Conservation (phyloP, 805 yeast genomes). For the Yarrowia phangngaensis region DNA sequence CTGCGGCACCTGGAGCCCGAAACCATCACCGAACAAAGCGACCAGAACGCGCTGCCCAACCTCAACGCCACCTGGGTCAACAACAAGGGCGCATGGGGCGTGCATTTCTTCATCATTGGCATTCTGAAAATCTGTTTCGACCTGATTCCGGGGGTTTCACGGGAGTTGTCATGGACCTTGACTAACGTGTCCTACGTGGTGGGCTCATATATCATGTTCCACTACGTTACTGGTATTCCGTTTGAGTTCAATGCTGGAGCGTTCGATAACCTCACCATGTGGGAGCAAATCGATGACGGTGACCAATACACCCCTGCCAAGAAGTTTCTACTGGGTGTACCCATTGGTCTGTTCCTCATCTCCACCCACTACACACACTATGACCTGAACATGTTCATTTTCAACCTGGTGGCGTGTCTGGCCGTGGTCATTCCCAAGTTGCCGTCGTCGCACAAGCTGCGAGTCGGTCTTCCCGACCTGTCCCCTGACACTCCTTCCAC, state of each 20-base stretch:
- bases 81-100: constrained; percentile 90
- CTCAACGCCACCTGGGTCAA: constrained; percentile 96
- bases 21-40: constrained; percentile 84
- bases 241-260: constrained; percentile 97
- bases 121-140: constrained; percentile 73
- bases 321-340: constrained; percentile 89
- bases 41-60: constrained; percentile 83
- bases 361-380: constrained; percentile 89
- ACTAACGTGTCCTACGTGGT: constrained; percentile 86
- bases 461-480: constrained; percentile 36
- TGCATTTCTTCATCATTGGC: constrained; percentile 78
- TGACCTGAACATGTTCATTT: constrained; percentile 69
- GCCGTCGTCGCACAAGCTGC: constrained; percentile 48
- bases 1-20: constrained; percentile 93
- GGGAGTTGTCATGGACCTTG: constrained; percentile 87
- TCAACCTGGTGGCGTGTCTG: constrained; percentile 76
- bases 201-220: constrained; percentile 95
- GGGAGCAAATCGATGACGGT: constrained; percentile 97
- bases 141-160: constrained; percentile 72
- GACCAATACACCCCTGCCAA: constrained; percentile 96
- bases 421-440: constrained; percentile 88
- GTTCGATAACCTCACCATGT: constrained; percentile 91
- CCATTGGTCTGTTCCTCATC: constrained; percentile 76
- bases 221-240: constrained; percentile 93
- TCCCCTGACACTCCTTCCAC: constrained; percentile 24